Evolutionary conservation across 768 basidiomycete species (phyloP).

Genomic region (Hygrophorus pudorinus): DNA sequence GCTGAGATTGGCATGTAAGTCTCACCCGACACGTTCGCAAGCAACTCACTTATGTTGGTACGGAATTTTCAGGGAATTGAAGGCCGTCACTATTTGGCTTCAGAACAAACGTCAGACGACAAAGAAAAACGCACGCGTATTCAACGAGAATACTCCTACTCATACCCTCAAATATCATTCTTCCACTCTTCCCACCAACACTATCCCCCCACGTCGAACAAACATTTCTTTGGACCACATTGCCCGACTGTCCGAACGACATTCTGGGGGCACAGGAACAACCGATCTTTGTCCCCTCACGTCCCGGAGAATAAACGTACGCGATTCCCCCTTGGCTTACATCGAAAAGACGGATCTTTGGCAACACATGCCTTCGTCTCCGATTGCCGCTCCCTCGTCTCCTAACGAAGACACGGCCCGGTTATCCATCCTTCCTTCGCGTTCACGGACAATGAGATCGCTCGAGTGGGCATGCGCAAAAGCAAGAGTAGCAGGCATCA

Average conservation of each 20-base stretch:
- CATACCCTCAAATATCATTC: not conserved
- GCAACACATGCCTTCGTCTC: slow-evolving; percentile 28
- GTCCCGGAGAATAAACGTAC: not conserved
- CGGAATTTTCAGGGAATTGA: slow-evolving; percentile 27
- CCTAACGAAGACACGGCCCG: slow-evolving; percentile 18
- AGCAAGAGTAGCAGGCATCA: slow-evolving; percentile 16
- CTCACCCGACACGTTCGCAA: not conserved
- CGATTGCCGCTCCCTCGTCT: slow-evolving; percentile 25
- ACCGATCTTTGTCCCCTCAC: not conserved
- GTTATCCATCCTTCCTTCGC: slow-evolving; percentile 13
- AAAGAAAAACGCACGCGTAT: slow-evolving; percentile 5
- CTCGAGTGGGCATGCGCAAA: slow-evolving; percentile 44
- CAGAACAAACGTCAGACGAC: slow-evolving; percentile 41
- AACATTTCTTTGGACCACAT: slow-evolving; percentile 23
- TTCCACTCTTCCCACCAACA: too few species aligned
- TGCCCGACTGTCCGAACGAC: slow-evolving; percentile 20
- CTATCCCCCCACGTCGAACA: not conserved
- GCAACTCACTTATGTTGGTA: not conserved
- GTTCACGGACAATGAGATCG: slow-evolving; percentile 22
- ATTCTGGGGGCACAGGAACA: not conserved
- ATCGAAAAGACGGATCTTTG: slow-evolving; percentile 8
- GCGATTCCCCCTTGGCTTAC: not conserved
- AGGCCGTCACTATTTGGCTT: slow-evolving; percentile 42
- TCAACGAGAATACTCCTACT: slow-evolving; percentile 5
- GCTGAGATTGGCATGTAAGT: slow-evolving; percentile 6